phyloP scores from a whole-genome alignment of 2,329 filamentous ascomycete genomes.

The Colletotrichum sp. region DNA sequence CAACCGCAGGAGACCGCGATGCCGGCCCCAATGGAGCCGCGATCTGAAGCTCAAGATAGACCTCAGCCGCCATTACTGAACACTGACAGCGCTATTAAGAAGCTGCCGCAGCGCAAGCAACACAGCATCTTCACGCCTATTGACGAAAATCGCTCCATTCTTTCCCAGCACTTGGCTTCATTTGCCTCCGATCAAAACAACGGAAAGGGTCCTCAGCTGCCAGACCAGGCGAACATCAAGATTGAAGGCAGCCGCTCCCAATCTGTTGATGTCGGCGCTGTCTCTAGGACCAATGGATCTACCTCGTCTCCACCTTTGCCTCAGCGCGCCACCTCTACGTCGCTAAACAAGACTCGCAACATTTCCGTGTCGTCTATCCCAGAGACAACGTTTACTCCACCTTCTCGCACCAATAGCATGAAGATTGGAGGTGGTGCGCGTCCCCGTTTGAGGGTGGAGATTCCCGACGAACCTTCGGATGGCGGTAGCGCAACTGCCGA shows the following conservation, averaged over 20 bases:
- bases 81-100: conserved; percentile 59
- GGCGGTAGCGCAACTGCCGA: conserved; percentile 75
- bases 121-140: conserved; percentile 98
- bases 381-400: conserved; percentile 70
- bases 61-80: conserved; percentile 53
- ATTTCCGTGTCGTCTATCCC: conserved; percentile 66
- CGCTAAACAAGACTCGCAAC: conserved; percentile 52
- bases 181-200: conserved; percentile 61
- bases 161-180: conserved; percentile 81
- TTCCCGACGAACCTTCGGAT: conserved; percentile 89
- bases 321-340: conserved; percentile 54
- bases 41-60: conserved; percentile 51
- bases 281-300: conserved; percentile 52
- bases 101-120: conserved; percentile 76
- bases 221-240: conserved; percentile 24
- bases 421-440: conserved; percentile 71
- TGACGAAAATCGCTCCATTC: conserved; percentile 86
- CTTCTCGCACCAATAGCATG: conserved; percentile 79
- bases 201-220: conserved; percentile 32
- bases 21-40: conserved; percentile 54
- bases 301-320: conserved; percentile 62
- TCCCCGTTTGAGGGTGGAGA: conserved; percentile 90
- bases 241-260: conserved; percentile 55
- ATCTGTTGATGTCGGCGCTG: conserved; percentile 67
- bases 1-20: conserved; percentile 56